phyloP scores from a whole-genome alignment of 2,329 filamentous ascomycete genomes.

The Fusarium nisikadoi region DNA sequence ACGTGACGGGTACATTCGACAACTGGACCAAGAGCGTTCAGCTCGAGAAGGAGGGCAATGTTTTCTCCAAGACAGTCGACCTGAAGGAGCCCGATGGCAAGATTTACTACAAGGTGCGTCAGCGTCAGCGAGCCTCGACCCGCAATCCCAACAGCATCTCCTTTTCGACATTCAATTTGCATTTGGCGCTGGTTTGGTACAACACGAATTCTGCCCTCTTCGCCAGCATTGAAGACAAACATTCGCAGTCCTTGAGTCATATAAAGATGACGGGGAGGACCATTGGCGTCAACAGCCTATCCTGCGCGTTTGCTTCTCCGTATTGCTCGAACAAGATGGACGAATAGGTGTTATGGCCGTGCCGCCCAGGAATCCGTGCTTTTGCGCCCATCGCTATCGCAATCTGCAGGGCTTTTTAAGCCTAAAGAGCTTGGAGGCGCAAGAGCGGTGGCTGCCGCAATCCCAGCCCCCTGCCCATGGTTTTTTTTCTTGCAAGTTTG shows the following conservation, averaged over 20 bases:
- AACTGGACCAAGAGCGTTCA: conserved; percentile 89
- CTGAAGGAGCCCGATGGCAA: conserved; percentile 75
- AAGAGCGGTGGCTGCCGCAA: conserved; percentile 40
- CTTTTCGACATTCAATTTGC: conserved; percentile 18
- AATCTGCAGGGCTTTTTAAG: conserved; percentile 38
- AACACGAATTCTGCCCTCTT: neutral
- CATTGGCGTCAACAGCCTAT: neutral
- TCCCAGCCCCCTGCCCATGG: conserved; percentile 27
- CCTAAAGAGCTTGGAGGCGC: conserved; percentile 38
- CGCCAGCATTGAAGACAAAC: conserved; percentile 10
- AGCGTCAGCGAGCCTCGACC: conserved; percentile 21
- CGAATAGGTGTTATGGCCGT: conserved; percentile 15
- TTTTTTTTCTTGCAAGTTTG: conserved; percentile 33
- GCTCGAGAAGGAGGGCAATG: conserved; percentile 78
- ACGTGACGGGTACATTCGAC: conserved; percentile 96
- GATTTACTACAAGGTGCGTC: conserved; percentile 91
- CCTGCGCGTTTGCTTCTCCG: conserved; percentile 23
- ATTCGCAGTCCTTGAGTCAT: neutral
- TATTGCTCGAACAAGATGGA: conserved; percentile 22
- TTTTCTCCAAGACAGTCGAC: conserved; percentile 84
- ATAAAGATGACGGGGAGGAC: conserved; percentile 6
- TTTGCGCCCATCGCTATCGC: conserved; percentile 34
- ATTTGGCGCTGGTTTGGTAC: conserved; percentile 8
- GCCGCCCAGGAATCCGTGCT: conserved; percentile 36
- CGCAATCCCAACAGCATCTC: conserved; percentile 11